Evolutionary conservation across 1,139 yeast species (phyloP).

Genomic region (Taphrina populina): DNA sequence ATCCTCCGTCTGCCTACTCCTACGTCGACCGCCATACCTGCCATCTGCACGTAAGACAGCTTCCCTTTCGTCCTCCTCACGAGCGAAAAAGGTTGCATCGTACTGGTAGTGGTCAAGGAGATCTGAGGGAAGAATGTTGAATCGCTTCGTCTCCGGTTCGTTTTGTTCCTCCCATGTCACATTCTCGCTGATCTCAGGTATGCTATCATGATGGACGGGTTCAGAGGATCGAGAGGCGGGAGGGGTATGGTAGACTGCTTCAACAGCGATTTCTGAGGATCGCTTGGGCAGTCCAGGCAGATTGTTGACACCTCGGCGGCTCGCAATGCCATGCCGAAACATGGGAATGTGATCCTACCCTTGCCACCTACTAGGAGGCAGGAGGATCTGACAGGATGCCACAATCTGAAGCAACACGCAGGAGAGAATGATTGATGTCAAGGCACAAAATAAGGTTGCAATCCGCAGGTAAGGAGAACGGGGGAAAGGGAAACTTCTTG

Average conservation of each 20-base stretch:
- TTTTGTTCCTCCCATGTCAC: background rate
- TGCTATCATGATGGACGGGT: background rate
- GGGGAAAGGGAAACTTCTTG: too few species aligned
- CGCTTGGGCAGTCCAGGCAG: too few species aligned
- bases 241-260: slow-evolving; percentile 10
- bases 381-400: too few species aligned
- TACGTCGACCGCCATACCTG: background rate
- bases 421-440: too few species aligned
- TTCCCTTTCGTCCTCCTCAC: slow-evolving; percentile 1
- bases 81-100: slow-evolving; percentile 2
- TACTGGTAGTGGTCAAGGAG: background rate
- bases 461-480: too few species aligned
- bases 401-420: too few species aligned
- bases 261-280: too few species aligned
- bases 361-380: too few species aligned
- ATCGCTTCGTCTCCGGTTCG: background rate
- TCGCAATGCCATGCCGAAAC: background rate
- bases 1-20: background rate
- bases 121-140: background rate
- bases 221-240: slow-evolving; percentile 21
- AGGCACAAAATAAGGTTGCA: too few species aligned
- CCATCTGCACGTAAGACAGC: slow-evolving; percentile 1
- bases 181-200: background rate
- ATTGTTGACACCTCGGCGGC: slow-evolving; percentile 11
- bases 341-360: too few species aligned